Evolutionary conservation across 2,329 filamentous ascomycete species (phyloP).

Genomic region (Biscogniauxia mediterranea): DNA sequence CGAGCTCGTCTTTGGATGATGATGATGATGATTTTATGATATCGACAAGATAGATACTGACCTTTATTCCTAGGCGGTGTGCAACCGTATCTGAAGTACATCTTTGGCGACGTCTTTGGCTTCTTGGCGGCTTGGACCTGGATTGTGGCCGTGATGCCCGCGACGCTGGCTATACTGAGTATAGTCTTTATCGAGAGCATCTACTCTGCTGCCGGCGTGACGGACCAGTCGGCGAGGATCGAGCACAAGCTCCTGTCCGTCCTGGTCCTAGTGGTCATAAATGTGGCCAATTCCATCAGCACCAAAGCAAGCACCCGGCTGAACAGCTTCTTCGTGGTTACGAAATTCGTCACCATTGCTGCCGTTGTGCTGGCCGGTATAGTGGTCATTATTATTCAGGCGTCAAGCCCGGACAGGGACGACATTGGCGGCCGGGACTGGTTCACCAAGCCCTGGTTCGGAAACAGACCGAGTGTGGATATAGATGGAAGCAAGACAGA

Average conservation of each 20-base stretch:
- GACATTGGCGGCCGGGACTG: slow-evolving; percentile 50
- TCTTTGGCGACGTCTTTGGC: slow-evolving; percentile 60
- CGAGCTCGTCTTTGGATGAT: neutral
- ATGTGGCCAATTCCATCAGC: slow-evolving; percentile 54
- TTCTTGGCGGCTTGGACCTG: slow-evolving; percentile 65
- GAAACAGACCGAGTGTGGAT: slow-evolving; percentile 45
- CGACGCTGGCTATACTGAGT: slow-evolving; percentile 61
- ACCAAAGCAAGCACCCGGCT: slow-evolving; percentile 54
- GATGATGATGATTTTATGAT: neutral
- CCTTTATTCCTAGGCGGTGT: slow-evolving; percentile 50
- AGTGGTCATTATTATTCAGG: slow-evolving; percentile 44
- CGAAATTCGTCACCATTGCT: slow-evolving; percentile 51
- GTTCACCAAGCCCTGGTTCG: slow-evolving; percentile 55
- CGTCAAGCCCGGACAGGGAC: slow-evolving; percentile 35
- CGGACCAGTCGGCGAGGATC: slow-evolving; percentile 41
- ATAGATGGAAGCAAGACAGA: slow-evolving; percentile 49
- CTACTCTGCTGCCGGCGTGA: slow-evolving; percentile 50
- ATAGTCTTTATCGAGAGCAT: slow-evolving; percentile 63
- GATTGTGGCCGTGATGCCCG: slow-evolving; percentile 63
- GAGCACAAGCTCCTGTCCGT: slow-evolving; percentile 52
- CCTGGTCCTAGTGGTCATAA: slow-evolving; percentile 45
- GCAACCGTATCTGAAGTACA: slow-evolving; percentile 60
- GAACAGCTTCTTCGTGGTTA: slow-evolving; percentile 54
- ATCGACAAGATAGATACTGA: slow-evolving; percentile 1
- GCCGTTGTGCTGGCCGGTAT: slow-evolving; percentile 49